Conservation (phyloP, 768 basidiomycete species). For the Mycena filopes region DNA sequence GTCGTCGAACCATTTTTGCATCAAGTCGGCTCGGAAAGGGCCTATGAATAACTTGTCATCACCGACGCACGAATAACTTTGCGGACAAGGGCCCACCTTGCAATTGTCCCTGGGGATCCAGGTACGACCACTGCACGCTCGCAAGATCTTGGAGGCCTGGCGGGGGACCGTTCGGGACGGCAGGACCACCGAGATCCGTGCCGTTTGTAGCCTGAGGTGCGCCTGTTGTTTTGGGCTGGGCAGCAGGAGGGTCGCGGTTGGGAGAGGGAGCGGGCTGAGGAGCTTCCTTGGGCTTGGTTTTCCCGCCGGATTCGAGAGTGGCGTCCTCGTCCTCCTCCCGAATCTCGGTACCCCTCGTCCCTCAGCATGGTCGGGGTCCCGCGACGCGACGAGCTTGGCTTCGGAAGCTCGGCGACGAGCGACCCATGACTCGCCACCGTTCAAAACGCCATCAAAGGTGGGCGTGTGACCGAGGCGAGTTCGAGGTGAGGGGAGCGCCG, state of each 20-base stretch:
- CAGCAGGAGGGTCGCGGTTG: constrained; percentile 13
- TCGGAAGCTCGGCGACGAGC: constrained; percentile 73
- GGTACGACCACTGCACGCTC: constrained; percentile 88
- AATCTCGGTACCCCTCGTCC: constrained; percentile 58
- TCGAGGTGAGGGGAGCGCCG: constrained; percentile 72
- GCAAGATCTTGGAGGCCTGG: constrained; percentile 64
- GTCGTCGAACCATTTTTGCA: constrained; percentile 96
- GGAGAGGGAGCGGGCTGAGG: constrained; percentile 21
- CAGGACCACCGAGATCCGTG: constrained; percentile 25
- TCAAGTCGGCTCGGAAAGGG: constrained; percentile 86
- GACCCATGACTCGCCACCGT: constrained; percentile 75
- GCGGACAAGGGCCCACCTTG: constrained; percentile 69
- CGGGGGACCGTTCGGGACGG: constrained; percentile 47
- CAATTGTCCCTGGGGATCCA: constrained; percentile 90
- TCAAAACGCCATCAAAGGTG: constrained; percentile 80
- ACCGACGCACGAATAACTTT: neutral
- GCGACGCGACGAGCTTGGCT: constrained; percentile 53
- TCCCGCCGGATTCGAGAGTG: constrained; percentile 19
- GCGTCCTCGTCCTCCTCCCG: constrained; percentile 61
- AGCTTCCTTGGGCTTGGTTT: constrained; percentile 1
- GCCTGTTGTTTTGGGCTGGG: constrained; percentile 20
- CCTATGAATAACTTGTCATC: constrained; percentile 55
- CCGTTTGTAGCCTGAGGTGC: constrained; percentile 27
- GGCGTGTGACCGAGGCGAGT: constrained; percentile 66
- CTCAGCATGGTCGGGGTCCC: constrained; percentile 54